Evolutionary conservation across 1,284 basidiomycete genomes (phyloP), one percentile per base, ranked within the genome.

Genomic region (Boletus albobrunnescens): DNA sequence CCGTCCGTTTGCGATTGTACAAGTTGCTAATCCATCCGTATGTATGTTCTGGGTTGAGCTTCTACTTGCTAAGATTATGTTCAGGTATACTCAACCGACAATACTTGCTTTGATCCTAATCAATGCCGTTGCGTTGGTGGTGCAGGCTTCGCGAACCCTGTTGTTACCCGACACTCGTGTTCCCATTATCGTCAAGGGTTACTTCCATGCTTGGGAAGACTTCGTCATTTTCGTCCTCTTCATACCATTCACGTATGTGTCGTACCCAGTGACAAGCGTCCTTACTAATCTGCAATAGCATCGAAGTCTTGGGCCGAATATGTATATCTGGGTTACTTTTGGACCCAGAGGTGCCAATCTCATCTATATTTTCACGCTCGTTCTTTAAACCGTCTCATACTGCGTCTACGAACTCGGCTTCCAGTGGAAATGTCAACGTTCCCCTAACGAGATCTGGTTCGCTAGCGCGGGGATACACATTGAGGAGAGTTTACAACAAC

Each of bases 201-300:
- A 89, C 69, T 96, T 97, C 68, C 82, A 86, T 49, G 59, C 69
- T 12, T 95, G 94, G 91, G 87, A 93, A 58, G 94, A 98, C 67
- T 85, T 82, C 59, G 82, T 77, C 17, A 72, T 98, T 16, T 90
- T 98, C 62, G 77, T 61, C 27, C 71, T 98, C 47, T 98, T 98
- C 67, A 70, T 82, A 55, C 58, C 91, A 54, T 98, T 94, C 75
- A 94, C 93, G 82, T 89, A 68, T 59, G 90, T 82, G 13, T 27
- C 28, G 20, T 37, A 11, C 16, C 12, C 17, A 8, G 19, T 31
- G 10, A 12, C 22, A 2, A 2, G 11, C 4, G 8, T 28, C 30
- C 35, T 38, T 16, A 23, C 35, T 45, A 26, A 41, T 40, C 5
- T 2, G 33, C 28, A 13, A 28, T 53, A 92, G 91, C 5, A 50